These are phyloP conservation scores for Galium porrigens DNA, from an alignment of 305 asterid genomes.

Conservation along the genomic window DNA sequence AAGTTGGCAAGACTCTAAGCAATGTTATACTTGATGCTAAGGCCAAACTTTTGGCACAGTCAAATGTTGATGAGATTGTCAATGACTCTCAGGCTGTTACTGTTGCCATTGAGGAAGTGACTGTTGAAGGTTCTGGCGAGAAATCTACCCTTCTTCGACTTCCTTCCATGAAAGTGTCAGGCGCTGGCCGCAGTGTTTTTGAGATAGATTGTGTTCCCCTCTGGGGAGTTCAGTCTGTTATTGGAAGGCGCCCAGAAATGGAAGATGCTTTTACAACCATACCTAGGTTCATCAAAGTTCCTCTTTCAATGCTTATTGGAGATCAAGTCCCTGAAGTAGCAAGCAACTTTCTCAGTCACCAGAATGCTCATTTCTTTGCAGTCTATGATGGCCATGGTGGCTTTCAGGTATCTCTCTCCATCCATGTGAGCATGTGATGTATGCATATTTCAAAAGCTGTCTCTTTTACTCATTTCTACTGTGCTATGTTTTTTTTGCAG, in stretches of 20 bases:
- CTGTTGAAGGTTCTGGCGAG: conserved; percentile 24
- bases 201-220: conserved; percentile 76
- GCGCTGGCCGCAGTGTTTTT: conserved; percentile 57
- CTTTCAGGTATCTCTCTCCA: conserved; percentile 45
- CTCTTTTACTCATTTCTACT: background rate
- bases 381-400: conserved; percentile 99
- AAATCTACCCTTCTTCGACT: conserved; percentile 23
- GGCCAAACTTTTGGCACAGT: conserved; percentile 17
- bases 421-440: background rate
- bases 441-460: background rate
- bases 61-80: conserved; percentile 17
- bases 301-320: conserved; percentile 46
- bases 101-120: conserved; percentile 10
- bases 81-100: conserved; percentile 22
- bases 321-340: conserved; percentile 37
- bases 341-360: conserved; percentile 37
- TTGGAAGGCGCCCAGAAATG: conserved; percentile 95
- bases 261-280: conserved; percentile 58
- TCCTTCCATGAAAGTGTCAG: conserved; percentile 23
- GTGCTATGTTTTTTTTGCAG: conserved; percentile 28
- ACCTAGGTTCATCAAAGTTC: conserved; percentile 59
- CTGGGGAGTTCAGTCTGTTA: conserved; percentile 66
- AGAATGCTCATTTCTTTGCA: conserved; percentile 76
- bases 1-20: conserved; percentile 25
- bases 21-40: conserved; percentile 30